A percentile compares a stretch with the other conserved stretches of the same genome.
Conservation (phyloP, 2,329 filamentous ascomycete species). For the Monilinia vaccinii-corymbosi region DNA sequence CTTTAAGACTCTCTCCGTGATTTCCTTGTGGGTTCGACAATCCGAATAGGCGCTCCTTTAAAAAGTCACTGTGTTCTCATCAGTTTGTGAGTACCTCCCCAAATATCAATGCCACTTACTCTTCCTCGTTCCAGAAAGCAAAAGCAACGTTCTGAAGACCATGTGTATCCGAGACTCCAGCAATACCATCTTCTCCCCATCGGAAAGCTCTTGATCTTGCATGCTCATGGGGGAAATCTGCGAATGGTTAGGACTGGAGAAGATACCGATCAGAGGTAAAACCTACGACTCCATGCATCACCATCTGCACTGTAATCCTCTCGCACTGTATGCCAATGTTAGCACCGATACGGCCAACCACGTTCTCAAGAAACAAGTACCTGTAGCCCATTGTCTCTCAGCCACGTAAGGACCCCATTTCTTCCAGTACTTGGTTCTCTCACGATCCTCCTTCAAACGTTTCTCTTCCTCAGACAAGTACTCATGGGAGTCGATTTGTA, state of each 20-base stretch:
- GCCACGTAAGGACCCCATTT: slow-evolving; percentile 93
- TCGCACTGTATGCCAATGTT: slow-evolving; percentile 47
- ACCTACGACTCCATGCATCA: slow-evolving; percentile 91
- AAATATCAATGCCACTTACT: slow-evolving; percentile 45
- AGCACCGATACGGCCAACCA: slow-evolving; percentile 9
- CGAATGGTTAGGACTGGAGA: slow-evolving; percentile 24
- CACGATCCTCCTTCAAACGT: slow-evolving; percentile 75
- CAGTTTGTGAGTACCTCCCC: slow-evolving; percentile 28
- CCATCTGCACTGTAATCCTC: slow-evolving; percentile 88
- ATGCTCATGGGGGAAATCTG: slow-evolving; percentile 91
- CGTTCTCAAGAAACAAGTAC: slow-evolving; percentile 35
- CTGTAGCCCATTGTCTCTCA: slow-evolving; percentile 92
- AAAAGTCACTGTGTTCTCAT: slow-evolving; percentile 58
- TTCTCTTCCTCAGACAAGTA: slow-evolving; percentile 86
- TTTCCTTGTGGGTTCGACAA: slow-evolving; percentile 95
- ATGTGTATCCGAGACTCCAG: slow-evolving; percentile 88
- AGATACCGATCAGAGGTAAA: background rate
- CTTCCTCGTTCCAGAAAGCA: slow-evolving; percentile 95
- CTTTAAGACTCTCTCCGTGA: slow-evolving; percentile 94
- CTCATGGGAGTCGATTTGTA: slow-evolving; percentile 79
- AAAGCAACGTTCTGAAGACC: slow-evolving; percentile 89
- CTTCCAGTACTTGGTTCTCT: slow-evolving; percentile 91
- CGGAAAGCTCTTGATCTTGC: slow-evolving; percentile 80
- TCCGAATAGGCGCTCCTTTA: slow-evolving; percentile 92
- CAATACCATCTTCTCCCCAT: slow-evolving; percentile 96